A percentile compares a stretch with the other conserved stretches of the same genome.
These are phyloP conservation scores for Penicillium carneum DNA, from an alignment of 2,329 filamentous ascomycete species.

Conservation along the genomic window DNA sequence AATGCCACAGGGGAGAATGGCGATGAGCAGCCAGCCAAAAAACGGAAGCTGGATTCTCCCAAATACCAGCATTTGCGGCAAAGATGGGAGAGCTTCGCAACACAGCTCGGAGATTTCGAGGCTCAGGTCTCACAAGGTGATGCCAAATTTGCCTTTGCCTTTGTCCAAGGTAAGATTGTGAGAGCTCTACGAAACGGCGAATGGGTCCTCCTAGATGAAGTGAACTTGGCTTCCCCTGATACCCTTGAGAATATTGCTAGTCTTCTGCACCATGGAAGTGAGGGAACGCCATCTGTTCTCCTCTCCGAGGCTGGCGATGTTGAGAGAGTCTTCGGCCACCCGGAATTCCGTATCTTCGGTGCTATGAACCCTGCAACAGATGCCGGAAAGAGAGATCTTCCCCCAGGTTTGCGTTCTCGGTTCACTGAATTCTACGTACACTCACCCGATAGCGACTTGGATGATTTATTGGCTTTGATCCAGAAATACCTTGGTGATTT, in stretches of 20 bases:
- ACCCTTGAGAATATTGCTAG: slow-evolving; percentile 93
- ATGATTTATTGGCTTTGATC: slow-evolving; percentile 86
- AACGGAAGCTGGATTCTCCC: slow-evolving; percentile 66
- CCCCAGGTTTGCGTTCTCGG: slow-evolving; percentile 82
- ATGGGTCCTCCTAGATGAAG: slow-evolving; percentile 96
- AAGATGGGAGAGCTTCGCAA: slow-evolving; percentile 81
- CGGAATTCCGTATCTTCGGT: slow-evolving; percentile 93
- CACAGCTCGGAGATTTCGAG: slow-evolving; percentile 78
- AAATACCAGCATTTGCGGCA: slow-evolving; percentile 64
- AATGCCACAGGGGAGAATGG: slow-evolving; percentile 50
- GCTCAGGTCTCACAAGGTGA: slow-evolving; percentile 74
- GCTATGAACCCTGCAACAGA: slow-evolving; percentile 99
- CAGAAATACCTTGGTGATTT: slow-evolving; percentile 81
- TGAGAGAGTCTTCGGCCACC: slow-evolving; percentile 85
- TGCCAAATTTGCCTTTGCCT: slow-evolving; percentile 89
- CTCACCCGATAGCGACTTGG: slow-evolving; percentile 83
- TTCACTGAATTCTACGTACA: slow-evolving; percentile 97
- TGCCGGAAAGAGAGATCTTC: slow-evolving; percentile 92
- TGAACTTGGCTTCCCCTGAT: slow-evolving; percentile 93
- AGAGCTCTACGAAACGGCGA: slow-evolving; percentile 95
- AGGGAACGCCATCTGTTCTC: slow-evolving; percentile 78
- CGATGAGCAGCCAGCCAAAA: slow-evolving; percentile 73
- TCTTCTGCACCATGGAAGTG: slow-evolving; percentile 75
- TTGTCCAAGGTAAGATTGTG: slow-evolving; percentile 93
- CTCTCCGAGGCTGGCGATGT: slow-evolving; percentile 93